Conservation (phyloP, 345 rosid species). For the Eucalyptus curtisii region DNA sequence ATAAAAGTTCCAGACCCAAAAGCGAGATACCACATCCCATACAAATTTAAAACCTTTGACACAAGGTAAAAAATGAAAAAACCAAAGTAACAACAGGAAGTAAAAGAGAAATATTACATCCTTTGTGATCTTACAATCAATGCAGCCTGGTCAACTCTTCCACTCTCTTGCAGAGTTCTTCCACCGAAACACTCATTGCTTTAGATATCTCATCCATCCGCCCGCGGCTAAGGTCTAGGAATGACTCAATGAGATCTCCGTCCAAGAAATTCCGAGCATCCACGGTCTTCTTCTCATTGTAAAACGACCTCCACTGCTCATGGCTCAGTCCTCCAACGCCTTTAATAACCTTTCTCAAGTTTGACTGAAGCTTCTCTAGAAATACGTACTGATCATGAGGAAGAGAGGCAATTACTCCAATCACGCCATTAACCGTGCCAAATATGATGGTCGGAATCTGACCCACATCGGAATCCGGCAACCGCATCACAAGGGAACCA, state of each 20-base stretch:
- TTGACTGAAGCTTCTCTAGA: slow-evolving; percentile 70
- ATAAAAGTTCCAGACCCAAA: neutral
- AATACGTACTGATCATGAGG: slow-evolving; percentile 67
- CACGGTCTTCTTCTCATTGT: slow-evolving; percentile 68
- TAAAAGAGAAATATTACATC: neutral
- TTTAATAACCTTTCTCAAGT: slow-evolving; percentile 73
- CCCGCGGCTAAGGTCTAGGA: slow-evolving; percentile 59
- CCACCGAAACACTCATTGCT: slow-evolving; percentile 52
- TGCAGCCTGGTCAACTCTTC: slow-evolving; percentile 88
- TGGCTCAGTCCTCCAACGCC: slow-evolving; percentile 96
- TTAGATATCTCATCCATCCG: slow-evolving; percentile 80
- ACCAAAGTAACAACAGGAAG: neutral
- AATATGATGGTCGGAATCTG: slow-evolving; percentile 84
- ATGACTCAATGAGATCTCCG: slow-evolving; percentile 78
- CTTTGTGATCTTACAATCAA: slow-evolving; percentile 11
- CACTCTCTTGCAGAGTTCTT: slow-evolving; percentile 79
- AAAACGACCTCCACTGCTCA: slow-evolving; percentile 92
- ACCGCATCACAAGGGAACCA: slow-evolving; percentile 88
- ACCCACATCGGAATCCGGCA: slow-evolving; percentile 86
- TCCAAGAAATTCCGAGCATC: slow-evolving; percentile 81
- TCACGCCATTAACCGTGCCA: slow-evolving; percentile 78
- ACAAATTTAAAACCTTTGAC: neutral
- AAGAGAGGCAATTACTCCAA: slow-evolving; percentile 88
- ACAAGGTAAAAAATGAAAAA: neutral
- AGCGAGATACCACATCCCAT: neutral